Conservation (phyloP, 108 stramenopile species). For the Cylindrotheca closterium region DNA sequence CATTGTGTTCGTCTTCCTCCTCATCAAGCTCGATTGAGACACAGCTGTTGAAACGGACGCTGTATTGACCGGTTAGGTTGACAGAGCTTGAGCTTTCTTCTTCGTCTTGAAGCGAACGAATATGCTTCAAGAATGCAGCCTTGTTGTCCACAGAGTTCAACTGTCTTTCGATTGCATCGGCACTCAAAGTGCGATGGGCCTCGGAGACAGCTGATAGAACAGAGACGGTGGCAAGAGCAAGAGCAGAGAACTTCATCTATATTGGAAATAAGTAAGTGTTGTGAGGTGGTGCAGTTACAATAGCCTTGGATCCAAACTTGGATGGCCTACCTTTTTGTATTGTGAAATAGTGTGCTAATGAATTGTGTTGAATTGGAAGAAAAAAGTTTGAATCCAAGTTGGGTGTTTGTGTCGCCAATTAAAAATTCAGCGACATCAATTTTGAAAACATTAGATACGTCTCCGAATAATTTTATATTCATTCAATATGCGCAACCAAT, state of each 20-base stretch:
- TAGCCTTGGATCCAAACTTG: no score
- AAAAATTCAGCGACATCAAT: neutral
- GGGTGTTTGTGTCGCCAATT: neutral
- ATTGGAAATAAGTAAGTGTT: neutral
- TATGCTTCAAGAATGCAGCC: neutral
- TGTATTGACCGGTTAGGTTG: neutral
- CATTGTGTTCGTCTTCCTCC: neutral
- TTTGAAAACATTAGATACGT: neutral
- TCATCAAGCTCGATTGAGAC: neutral
- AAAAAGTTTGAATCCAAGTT: neutral
- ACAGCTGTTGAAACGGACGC: neutral
- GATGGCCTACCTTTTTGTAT: no score
- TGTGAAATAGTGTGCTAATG: no score
- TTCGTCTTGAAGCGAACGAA: neutral
- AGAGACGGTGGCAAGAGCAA: neutral
- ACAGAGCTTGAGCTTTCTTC: neutral
- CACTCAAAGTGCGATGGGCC: neutral
- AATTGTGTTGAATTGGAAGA: no score
- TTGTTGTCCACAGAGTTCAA: neutral
- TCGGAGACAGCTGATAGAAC: neutral
- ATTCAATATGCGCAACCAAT: no score
- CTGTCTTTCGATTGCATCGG: neutral
- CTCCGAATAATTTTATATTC: no score
- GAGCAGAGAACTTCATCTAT: neutral
- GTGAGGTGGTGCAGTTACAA: neutral